These are phyloP conservation scores for Lonicera japonica DNA, from an alignment of 129 eudicot genomes.

Conservation along the genomic window DNA sequence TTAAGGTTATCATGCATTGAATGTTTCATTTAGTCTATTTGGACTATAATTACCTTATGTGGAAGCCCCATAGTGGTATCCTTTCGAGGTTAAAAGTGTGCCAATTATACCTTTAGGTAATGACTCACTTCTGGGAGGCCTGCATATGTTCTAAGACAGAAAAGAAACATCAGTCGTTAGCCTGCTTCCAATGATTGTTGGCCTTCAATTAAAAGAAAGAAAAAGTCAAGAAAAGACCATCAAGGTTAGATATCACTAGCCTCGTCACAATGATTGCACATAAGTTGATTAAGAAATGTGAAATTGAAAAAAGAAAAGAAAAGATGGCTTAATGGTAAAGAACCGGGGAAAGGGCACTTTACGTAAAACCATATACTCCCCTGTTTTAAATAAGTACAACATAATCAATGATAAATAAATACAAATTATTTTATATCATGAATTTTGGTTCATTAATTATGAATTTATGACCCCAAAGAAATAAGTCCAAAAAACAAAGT, in stretches of 20 bases:
- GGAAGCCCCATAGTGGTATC: constrained; percentile 78
- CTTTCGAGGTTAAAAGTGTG: constrained; percentile 74
- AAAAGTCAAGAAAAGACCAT: neutral
- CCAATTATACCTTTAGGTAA: constrained; percentile 79
- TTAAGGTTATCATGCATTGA: neutral
- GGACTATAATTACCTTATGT: constrained; percentile 36
- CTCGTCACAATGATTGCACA: too few relatives aligned
- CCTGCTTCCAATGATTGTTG: neutral
- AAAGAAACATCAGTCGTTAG: constrained; percentile 18
- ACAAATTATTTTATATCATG: too few relatives aligned
- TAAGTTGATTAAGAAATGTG: neutral
- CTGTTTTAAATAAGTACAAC: too few relatives aligned
- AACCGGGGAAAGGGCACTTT: too few relatives aligned
- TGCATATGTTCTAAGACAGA: constrained; percentile 52
- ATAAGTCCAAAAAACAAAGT: too few relatives aligned
- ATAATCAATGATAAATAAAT: too few relatives aligned
- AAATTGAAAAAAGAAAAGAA: neutral
- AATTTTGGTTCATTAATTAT: too few relatives aligned
- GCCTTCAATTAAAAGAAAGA: constrained; percentile 1
- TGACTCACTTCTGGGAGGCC: constrained; percentile 64
- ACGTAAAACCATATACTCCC: too few relatives aligned
- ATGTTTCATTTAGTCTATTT: neutral
- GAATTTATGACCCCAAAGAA: too few relatives aligned
- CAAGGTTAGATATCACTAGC: neutral
- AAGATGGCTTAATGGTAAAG: too few relatives aligned